phyloP scores from a whole-genome alignment of 2,329 filamentous ascomycete species.

The Bipolaris oryzae region DNA sequence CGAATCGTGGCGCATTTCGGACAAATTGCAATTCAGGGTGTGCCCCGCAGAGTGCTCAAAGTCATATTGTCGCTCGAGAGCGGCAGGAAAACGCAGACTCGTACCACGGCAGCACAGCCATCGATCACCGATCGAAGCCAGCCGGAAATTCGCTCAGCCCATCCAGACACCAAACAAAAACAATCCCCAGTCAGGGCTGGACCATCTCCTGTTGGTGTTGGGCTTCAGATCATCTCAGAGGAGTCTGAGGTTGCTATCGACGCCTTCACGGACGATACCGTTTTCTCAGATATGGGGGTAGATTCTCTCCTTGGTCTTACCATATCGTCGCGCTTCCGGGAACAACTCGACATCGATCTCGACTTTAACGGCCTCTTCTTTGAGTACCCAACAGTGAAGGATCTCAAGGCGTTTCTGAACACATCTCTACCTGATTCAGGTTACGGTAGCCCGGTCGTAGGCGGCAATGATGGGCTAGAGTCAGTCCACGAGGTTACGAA shows the following conservation, averaged over 20 bases:
- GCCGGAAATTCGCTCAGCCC: not conserved
- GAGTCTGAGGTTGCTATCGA: constrained; percentile 34
- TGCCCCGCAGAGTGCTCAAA: constrained; percentile 12
- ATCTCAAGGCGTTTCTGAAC: constrained; percentile 53
- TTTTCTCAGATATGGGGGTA: constrained; percentile 36
- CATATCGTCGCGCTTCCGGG: constrained; percentile 28
- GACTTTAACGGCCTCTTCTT: constrained; percentile 52
- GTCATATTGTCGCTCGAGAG: constrained; percentile 15
- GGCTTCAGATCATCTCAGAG: constrained; percentile 31
- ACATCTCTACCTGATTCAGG: constrained; percentile 20
- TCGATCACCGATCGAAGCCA: not conserved
- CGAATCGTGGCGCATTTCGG: constrained; percentile 11
- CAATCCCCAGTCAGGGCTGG: not conserved
- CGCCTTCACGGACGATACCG: constrained; percentile 34
- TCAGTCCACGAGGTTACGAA: not conserved
- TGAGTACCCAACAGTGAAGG: constrained; percentile 61
- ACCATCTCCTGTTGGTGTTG: not conserved
- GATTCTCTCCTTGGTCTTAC: constrained; percentile 37
- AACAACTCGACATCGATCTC: constrained; percentile 32
- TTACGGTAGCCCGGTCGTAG: constrained; percentile 18
- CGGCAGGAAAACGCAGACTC: constrained; percentile 12
- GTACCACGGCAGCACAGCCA: not conserved
- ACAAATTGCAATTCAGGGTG: constrained; percentile 5
- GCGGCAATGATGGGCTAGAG: not conserved
- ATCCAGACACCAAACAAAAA: not conserved